Evolutionary conservation across 176 grass and related monocot genomes (phyloP), one percentile per base, ranked within the genome.

Genomic region (Oryza meyeriana): DNA sequence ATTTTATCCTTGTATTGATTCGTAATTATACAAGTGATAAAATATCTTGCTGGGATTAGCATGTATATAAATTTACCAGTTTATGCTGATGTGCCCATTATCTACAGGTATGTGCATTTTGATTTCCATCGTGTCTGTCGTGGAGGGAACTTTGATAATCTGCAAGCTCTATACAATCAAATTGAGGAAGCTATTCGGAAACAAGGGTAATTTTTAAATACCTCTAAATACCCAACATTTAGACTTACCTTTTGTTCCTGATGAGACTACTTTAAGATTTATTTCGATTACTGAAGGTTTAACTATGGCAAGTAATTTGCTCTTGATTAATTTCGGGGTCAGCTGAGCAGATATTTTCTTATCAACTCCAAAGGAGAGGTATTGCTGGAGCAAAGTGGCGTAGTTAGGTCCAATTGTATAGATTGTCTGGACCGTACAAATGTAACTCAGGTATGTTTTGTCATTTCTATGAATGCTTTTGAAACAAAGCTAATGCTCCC

Each of bases 341-440:
- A 99, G 93, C 89, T 94, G 89, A 95, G 89, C 93, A 99, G 96
- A 85, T 99, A 95, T 89, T 91, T 99, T 91, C 85, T 99, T 87
- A 85, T 99, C 42, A 89, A 93, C 62, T 75, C 85, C 72, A 88
- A 99, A 91, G 91, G 89, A 71, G 88, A 92, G 62, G 87, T 95
- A 83, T 76, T 99, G 35, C 57, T 88, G 79, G 96, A 99, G 69
- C 96, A 99, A 84, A 92, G 61, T 52, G 96, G 93, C 45, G 68
- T 99, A 31, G 26, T 91, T 81, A 91, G 96, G 73, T 87, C 89
- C 75, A 99, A 99, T 88, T 99, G 96, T 79, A 93, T 98, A 69
- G 96, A 98, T 84, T 98, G 96, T 69, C 85, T 98, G 76, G 96
- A 98, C 86, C 84, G 96, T 35, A 98, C 96, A 84, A 98, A 98